These are phyloP conservation scores for Phytopythium delawarense DNA, from an alignment of 352 stramenopile species.

Conservation along the genomic window DNA sequence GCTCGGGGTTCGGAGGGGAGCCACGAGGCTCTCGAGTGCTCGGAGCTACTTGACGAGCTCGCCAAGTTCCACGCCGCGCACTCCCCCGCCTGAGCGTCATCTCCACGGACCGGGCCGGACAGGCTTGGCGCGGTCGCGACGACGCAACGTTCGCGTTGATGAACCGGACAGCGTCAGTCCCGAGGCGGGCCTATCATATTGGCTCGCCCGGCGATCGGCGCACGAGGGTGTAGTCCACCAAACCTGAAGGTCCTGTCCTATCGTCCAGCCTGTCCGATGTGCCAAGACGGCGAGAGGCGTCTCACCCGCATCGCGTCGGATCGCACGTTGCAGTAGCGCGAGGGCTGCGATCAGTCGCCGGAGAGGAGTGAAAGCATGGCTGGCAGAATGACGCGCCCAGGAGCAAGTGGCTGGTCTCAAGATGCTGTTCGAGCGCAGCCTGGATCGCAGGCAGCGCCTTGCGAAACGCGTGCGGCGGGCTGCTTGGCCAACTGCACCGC, in stretches of 20 bases:
- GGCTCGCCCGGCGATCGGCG: no score
- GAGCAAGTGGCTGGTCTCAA: neutral
- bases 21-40: neutral
- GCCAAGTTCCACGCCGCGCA: slow-evolving; percentile 3
- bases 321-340: neutral
- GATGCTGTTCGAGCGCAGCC: neutral
- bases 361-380: neutral
- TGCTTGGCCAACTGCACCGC: neutral
- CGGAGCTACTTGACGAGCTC: slow-evolving; percentile 3
- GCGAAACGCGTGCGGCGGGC: neutral
- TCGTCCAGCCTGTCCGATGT: no score
- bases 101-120: neutral
- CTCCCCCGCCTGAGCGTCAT: neutral
- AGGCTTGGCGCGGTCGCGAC: neutral
- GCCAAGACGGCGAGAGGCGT: no score
- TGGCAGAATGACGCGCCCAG: neutral
- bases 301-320: no score
- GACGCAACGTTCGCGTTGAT: neutral
- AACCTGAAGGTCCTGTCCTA: no score
- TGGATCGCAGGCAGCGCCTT: neutral
- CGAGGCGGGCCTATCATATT: neutral
- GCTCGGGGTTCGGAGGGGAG: no score
- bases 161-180: no score
- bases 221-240: no score
- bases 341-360: neutral